Evolutionary conservation across 495 filamentous ascomycete species (phyloP).

Genomic region (Aspergillus mulundensis): DNA sequence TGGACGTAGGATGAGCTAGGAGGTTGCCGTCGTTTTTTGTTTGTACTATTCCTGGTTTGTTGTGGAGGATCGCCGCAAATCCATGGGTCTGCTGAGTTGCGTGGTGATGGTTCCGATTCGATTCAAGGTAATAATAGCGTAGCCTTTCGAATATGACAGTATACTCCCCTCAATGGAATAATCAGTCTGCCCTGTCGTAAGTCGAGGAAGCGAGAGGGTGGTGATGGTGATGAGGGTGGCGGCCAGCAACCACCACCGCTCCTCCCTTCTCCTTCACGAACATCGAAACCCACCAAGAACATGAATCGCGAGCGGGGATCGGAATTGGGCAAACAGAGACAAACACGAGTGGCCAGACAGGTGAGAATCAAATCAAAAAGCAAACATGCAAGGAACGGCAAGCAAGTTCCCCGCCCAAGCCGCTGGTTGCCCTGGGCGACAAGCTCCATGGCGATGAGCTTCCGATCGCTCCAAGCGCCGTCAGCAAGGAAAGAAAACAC

Average conservation of each 20-base stretch:
- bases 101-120: too few species aligned
- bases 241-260: neutral
- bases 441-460: constrained; percentile 12
- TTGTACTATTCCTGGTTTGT: neutral
- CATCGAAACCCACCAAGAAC: neutral
- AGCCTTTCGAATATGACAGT: too few species aligned
- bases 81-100: neutral
- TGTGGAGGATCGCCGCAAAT: constrained; percentile 2
- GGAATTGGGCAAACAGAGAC: neutral
- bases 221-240: neutral
- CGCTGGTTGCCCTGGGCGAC: constrained; percentile 31
- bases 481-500: neutral
- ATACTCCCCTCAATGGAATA: too few species aligned
- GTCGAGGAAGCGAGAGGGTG: neutral
- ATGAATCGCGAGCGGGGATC: neutral
- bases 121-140: neutral
- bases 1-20: neutral
- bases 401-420: constrained; percentile 17
- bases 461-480: constrained; percentile 12
- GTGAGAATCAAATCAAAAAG: neutral
- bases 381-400: constrained; percentile 14
- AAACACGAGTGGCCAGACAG: neutral
- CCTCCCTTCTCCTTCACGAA: neutral
- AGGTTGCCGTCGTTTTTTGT: neutral
- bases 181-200: too few species aligned